These are phyloP conservation scores for Amanita jacksonii DNA, from an alignment of 768 basidiomycete genomes.

Conservation along the genomic window DNA sequence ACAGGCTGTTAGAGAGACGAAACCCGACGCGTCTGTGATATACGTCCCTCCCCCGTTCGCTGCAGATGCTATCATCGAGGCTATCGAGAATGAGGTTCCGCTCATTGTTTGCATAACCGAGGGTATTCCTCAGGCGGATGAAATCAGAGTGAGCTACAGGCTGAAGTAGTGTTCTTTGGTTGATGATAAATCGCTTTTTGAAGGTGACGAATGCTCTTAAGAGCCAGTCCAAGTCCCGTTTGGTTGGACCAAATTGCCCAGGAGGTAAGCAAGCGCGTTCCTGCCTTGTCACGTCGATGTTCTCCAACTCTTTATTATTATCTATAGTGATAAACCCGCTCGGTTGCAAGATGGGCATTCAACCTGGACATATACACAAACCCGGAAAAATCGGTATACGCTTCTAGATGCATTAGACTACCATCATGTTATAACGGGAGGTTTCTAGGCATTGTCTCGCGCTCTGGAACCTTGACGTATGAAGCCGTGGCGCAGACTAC, in stretches of 20 bases:
- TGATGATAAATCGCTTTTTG: background rate
- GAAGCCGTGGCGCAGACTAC: constrained; percentile 99
- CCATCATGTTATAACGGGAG: background rate
- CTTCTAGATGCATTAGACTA: background rate
- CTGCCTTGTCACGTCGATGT: too few species aligned
- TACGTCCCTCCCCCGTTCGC: constrained; percentile 97
- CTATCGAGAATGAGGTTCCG: constrained; percentile 96
- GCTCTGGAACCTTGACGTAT: constrained; percentile 94
- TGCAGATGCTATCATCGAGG: constrained; percentile 96
- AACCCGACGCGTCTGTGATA: constrained; percentile 91
- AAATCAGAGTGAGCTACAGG: constrained; percentile 83
- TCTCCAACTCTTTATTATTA: background rate
- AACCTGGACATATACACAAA: constrained; percentile 94
- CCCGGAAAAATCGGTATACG: constrained; percentile 87
- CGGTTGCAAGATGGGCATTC: constrained; percentile 99
- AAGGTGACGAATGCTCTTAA: constrained; percentile 92
- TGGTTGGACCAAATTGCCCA: constrained; percentile 98
- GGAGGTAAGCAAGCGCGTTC: constrained; percentile 41
- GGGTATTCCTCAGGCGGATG: constrained; percentile 96
- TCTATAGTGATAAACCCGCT: constrained; percentile 78
- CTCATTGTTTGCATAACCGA: constrained; percentile 98
- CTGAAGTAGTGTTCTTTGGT: background rate
- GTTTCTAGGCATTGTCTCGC: constrained; percentile 79
- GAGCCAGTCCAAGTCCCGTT: constrained; percentile 87
- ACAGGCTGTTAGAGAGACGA: constrained; percentile 81